Percentiles rank a stretch among this genome's conserved stretches.
Conservation (phyloP, 306 rosid genomes). For the Lathyrus oleraceus region DNA sequence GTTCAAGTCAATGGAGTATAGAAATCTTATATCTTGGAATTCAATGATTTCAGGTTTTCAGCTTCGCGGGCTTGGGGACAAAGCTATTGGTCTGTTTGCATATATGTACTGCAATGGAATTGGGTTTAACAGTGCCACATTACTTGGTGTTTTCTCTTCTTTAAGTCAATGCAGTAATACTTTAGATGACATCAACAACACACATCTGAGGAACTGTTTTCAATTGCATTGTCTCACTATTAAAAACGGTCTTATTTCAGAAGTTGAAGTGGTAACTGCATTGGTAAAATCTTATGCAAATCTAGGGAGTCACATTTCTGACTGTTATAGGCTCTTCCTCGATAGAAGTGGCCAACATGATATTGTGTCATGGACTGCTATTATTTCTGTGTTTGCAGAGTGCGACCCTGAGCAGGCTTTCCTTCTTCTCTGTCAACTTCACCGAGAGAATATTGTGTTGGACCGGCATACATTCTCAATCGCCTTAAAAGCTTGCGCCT, state of each 20-base stretch:
- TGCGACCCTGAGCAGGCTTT: slow-evolving; percentile 71
- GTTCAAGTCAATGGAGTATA: slow-evolving; percentile 59
- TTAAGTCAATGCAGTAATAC: slow-evolving; percentile 39
- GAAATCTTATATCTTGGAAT: slow-evolving; percentile 80
- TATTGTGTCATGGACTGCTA: slow-evolving; percentile 83
- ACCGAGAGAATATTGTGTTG: slow-evolving; percentile 50
- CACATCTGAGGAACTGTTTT: slow-evolving; percentile 47
- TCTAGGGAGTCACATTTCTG: slow-evolving; percentile 57
- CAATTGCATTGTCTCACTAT: slow-evolving; percentile 70
- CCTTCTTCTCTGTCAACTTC: slow-evolving; percentile 63
- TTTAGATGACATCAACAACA: slow-evolving; percentile 25
- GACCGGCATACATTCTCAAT: slow-evolving; percentile 79
- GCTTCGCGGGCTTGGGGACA: slow-evolving; percentile 55
- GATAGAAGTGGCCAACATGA: slow-evolving; percentile 61
- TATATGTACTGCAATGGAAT: slow-evolving; percentile 61
- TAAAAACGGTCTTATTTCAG: slow-evolving; percentile 57
- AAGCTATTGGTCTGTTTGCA: slow-evolving; percentile 57
- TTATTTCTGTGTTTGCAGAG: slow-evolving; percentile 66
- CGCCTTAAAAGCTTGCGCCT: slow-evolving; percentile 77
- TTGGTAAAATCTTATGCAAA: slow-evolving; percentile 68
- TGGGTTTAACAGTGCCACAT: slow-evolving; percentile 67
- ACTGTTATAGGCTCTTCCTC: slow-evolving; percentile 67
- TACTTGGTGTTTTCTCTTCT: slow-evolving; percentile 66
- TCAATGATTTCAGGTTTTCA: slow-evolving; percentile 83
- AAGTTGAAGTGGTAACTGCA: slow-evolving; percentile 71